Base-by-base conservation (phyloP, 2,329 filamentous ascomycete genomes). In the Elsinoe perseae region DNA sequence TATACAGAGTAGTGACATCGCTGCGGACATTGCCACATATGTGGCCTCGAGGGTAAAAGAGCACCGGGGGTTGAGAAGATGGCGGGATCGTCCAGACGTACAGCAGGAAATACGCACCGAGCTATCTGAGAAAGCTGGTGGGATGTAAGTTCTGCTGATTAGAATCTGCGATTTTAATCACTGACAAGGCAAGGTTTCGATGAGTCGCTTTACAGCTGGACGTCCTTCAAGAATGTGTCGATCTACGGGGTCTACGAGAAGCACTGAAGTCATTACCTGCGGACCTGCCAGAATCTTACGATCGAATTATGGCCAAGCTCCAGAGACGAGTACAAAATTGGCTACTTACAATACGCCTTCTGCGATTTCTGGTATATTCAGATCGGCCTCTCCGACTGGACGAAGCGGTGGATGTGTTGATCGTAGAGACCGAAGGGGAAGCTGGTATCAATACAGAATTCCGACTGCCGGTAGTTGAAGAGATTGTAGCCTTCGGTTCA, bases 221-320 rank as follows among this genome's bases (percentile, higher is more conserved):
- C 23, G 60, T 59, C 59, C 59, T 66, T 20, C 60, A 61, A 32
- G 61, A 57, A 50, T 58, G 14, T 58, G 59, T 34, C 27, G 52
- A 25, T 42, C 56, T n/a, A 56, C 54, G 40, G 44, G 34, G 54
- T 14, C 32, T 63, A 4, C 12, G 52, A 38, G 30, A 55, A 43
- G 40, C 50, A 7, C 53, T 67, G 10, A 18, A 16, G 2, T n/a
- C 56, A 23, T 56, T 66, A 4, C 65, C 64, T 0, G 4, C 20
- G 23, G 64, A 58, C n/a, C 55, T 66, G 12, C 63, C 66, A 27
- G 61, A 62, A 32, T 66, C 61, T 2, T 67, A 65, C 46, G 60
- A 62, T 48, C 59, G 63, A 20, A 63, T 67, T 27, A 56, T 67
- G 3, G 27, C 5, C 10, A 55, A 16, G 3, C 64, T 65, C 23